phyloP scores from a whole-genome alignment of 768 basidiomycete species.

The Leccinum aurantiacum region DNA sequence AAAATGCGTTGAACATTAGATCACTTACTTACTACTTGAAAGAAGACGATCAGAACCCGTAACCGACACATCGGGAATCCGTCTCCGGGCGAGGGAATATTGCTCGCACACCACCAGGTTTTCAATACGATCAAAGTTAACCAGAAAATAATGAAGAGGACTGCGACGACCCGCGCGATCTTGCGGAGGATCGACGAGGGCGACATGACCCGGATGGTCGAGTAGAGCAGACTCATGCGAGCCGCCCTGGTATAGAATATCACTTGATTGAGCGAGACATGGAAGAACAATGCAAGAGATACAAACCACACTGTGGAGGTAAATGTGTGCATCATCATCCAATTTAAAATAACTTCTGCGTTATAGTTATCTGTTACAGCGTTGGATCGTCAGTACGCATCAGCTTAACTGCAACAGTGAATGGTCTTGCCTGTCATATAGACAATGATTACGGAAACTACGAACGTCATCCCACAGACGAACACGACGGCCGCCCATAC shows the following conservation, averaged over 20 bases:
- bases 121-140: neutral
- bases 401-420: neutral
- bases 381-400: neutral
- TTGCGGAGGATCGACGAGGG: neutral
- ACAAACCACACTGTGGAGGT: neutral
- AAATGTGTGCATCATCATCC: neutral
- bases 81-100: neutral
- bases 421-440: neutral
- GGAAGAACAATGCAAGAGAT: neutral
- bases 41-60: neutral
- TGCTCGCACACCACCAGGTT: neutral
- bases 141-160: slow-evolving; percentile 1
- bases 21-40: neutral
- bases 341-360: neutral
- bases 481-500: slow-evolving; percentile 15
- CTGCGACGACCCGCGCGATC: neutral
- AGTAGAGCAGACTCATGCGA: neutral
- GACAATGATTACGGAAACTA: neutral
- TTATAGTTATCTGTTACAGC: neutral
- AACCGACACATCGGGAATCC: neutral
- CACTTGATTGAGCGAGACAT: neutral
- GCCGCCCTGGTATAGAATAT: neutral
- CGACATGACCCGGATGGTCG: neutral
- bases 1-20: neutral
- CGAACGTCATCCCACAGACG: neutral